Base-by-base conservation (phyloP, 2,329 filamentous ascomycete genomes). In the Metarhizium sp. region DNA sequence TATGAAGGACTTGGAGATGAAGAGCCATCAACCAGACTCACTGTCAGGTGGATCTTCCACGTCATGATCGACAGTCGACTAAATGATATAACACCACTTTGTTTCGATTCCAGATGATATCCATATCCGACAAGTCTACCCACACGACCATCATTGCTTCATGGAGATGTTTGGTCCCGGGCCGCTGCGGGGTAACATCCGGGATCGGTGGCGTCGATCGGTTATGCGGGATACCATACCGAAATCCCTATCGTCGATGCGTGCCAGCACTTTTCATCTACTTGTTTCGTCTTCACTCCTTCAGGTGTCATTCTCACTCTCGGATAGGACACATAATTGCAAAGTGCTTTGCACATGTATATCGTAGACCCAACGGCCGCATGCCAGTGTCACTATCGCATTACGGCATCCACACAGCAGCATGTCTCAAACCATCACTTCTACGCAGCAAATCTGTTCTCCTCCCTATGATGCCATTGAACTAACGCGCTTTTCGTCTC, bases 1-100 rank as follows among this genome's bases (percentile, higher is more conserved):
- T 7, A 45, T 59, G 52, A 55, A 51, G 32, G 51, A 57, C 14
- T 18, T 53, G 3, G 56, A 59, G 13, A 45, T 51, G 32, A 50
- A 53, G 2, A 58, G 56, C 34, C 18, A 10, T 32, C n/a, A n/a
- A 16, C 25, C 29, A 3, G 49, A 51, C 7, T 36, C 49, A 20
- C 29, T 10, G 11, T 36, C 49, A n/a, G 49, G n/a, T n/a, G 49
- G 25, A 36, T 51, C 49, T 7, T 45, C n/a, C 13, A 45, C 42
- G n/a, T 45, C 42, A 45, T 45, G n/a, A 45, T 18, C n/a, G 11
- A 7, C 11, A 45, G 42, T 18, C 14, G 14, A 45, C 42, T 11
- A 45, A 45, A 45, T 18, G 14, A 2, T 45, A 45, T 45, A 45
- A 25, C 25, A 25, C 25, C 25, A 25, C 25, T 25, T 25, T 25